Evolutionary conservation across 495 filamentous ascomycete genomes (phyloP).

Genomic region (Aspergillus haitiensis): DNA sequence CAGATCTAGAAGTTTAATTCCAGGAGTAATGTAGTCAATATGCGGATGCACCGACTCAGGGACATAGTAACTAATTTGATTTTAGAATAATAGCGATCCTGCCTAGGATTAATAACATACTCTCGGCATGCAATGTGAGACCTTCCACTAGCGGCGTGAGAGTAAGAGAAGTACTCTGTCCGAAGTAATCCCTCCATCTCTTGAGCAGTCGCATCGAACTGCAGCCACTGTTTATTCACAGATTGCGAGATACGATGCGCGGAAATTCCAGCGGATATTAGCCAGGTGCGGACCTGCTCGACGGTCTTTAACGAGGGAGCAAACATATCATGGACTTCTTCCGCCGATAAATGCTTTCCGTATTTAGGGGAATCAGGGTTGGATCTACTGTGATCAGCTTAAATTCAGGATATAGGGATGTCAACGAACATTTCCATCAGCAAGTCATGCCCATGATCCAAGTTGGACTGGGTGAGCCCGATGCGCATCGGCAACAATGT

Average conservation of each 20-base stretch:
- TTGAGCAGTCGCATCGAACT: slow-evolving; percentile 54
- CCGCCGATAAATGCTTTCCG: slow-evolving; percentile 55
- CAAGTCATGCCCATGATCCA: slow-evolving; percentile 53
- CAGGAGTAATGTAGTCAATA: slow-evolving; percentile 61
- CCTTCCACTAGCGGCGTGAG: slow-evolving; percentile 44
- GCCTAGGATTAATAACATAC: slow-evolving; percentile 24
- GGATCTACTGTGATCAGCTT: slow-evolving; percentile 15
- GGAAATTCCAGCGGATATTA: slow-evolving; percentile 51
- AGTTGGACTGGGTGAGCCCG: slow-evolving; percentile 54
- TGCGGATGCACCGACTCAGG: slow-evolving; percentile 51
- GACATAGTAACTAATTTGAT: slow-evolving; percentile 48
- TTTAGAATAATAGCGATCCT: neutral
- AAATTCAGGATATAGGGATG: neutral
- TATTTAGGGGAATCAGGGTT: slow-evolving; percentile 50
- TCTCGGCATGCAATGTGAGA: slow-evolving; percentile 51
- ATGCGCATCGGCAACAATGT: slow-evolving; percentile 43
- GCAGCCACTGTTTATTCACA: slow-evolving; percentile 55
- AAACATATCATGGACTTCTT: slow-evolving; percentile 55
- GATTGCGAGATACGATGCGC: slow-evolving; percentile 48
- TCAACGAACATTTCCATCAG: slow-evolving; percentile 52
- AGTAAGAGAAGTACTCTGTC: slow-evolving; percentile 60
- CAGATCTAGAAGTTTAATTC: slow-evolving; percentile 42
- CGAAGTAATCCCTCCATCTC: slow-evolving; percentile 59
- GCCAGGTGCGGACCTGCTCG: slow-evolving; percentile 43
- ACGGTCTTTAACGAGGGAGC: slow-evolving; percentile 50